phyloP scores from a whole-genome alignment of 257 asterid genomes.

The Rauvolfia tetraphylla region DNA sequence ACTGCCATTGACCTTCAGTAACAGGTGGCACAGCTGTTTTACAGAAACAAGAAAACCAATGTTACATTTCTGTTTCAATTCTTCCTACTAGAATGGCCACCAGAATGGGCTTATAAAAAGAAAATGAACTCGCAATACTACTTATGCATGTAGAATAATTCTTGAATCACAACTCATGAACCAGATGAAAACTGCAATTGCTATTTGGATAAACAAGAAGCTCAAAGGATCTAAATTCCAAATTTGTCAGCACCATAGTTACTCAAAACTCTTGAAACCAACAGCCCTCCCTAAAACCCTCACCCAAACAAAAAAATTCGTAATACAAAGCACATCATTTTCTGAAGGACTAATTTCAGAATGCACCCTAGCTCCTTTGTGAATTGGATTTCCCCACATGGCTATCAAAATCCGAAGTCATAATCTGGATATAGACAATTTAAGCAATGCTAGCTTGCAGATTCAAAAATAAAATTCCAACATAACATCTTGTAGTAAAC shows the following conservation, averaged over 20 bases:
- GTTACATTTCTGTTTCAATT: not conserved
- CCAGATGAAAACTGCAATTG: not conserved
- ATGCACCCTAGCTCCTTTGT: not conserved
- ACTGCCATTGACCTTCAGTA: slow-evolving; percentile 56
- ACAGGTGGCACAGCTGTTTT: slow-evolving; percentile 57
- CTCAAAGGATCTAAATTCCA: not conserved
- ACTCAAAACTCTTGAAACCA: not conserved
- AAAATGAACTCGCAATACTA: not conserved
- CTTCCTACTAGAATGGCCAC: not conserved
- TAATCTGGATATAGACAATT: no score
- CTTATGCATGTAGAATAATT: not conserved
- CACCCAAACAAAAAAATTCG: not conserved
- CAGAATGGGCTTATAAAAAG: not conserved
- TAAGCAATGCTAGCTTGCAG: not conserved
- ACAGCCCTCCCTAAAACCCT: not conserved
- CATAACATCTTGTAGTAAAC: not conserved
- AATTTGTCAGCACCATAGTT: not conserved
- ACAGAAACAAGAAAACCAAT: slow-evolving; percentile 18
- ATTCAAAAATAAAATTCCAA: not conserved
- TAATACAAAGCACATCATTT: not conserved
- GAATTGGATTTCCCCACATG: not conserved
- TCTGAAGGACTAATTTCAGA: not conserved
- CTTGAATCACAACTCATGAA: not conserved
- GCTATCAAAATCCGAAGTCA: not conserved
- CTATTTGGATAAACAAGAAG: not conserved